Conservation (phyloP, 2,329 filamentous ascomycete genomes). For the Fusarium sp. region DNA sequence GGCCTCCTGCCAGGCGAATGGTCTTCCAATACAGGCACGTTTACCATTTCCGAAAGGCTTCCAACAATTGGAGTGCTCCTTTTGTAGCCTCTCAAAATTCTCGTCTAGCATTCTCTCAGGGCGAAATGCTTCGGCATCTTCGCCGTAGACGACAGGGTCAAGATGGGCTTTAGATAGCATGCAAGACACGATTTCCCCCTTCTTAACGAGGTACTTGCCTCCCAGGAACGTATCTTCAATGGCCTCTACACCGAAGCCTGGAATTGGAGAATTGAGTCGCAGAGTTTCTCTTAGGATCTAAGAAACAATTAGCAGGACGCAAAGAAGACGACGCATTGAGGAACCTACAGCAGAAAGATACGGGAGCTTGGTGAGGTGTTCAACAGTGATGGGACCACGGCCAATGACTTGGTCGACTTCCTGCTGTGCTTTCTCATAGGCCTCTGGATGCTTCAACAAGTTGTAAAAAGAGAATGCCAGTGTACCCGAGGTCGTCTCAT, state of each 20-base stretch:
- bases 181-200: conserved; percentile 60
- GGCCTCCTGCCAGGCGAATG: conserved; percentile 81
- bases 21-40: conserved; percentile 76
- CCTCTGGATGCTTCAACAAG: conserved; percentile 70
- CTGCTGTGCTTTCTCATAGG: conserved; percentile 69
- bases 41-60: conserved; percentile 81
- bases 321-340: neutral
- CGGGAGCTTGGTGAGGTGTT: conserved; percentile 71
- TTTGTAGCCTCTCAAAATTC: conserved; percentile 69
- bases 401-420: conserved; percentile 76
- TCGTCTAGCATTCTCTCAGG: conserved; percentile 80
- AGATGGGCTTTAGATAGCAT: conserved; percentile 66
- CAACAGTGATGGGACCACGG: conserved; percentile 63
- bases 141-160: conserved; percentile 73
- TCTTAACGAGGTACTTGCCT: conserved; percentile 69
- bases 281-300: conserved; percentile 70
- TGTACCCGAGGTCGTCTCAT: conserved; percentile 77
- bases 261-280: conserved; percentile 70
- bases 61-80: conserved; percentile 71
- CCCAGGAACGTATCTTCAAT: conserved; percentile 64
- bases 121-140: conserved; percentile 72
- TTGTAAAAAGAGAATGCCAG: conserved; percentile 74
- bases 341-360: conserved; percentile 67
- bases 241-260: conserved; percentile 65
- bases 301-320: neutral